These are phyloP conservation scores for Paxillus ammoniavirescens DNA, from an alignment of 768 basidiomycete genomes.

Conservation along the genomic window DNA sequence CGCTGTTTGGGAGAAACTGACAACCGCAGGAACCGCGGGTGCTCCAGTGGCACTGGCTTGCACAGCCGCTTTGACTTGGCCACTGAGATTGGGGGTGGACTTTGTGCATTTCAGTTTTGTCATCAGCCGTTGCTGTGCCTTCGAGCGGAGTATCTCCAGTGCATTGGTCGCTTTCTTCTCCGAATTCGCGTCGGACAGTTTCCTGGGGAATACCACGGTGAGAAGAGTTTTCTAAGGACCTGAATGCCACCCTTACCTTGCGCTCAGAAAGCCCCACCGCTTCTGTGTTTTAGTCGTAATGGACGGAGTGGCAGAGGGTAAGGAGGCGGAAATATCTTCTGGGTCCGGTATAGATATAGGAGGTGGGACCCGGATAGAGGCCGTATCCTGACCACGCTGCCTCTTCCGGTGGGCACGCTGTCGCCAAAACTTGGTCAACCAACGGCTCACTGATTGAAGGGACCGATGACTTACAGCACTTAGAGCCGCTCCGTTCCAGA, in stretches of 20 bases:
- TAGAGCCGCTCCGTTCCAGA: slow-evolving; percentile 27
- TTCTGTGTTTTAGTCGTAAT: slow-evolving; percentile 2
- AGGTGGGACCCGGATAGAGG: slow-evolving; percentile 3
- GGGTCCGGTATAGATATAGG: slow-evolving; percentile 14
- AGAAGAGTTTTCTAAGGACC: not conserved
- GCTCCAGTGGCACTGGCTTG: not conserved
- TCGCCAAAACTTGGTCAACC: not conserved
- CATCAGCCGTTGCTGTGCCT: slow-evolving; percentile 17
- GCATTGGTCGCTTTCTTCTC: slow-evolving; percentile 6
- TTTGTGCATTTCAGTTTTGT: slow-evolving; percentile 21
- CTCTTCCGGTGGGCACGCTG: slow-evolving; percentile 27
- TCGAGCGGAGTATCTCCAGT: slow-evolving; percentile 8
- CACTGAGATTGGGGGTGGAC: slow-evolving; percentile 23
- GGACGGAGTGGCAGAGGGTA: slow-evolving; percentile 3
- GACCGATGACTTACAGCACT: slow-evolving; percentile 15
- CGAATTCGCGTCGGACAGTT: slow-evolving; percentile 3
- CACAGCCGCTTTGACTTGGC: not conserved
- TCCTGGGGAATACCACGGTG: slow-evolving; percentile 9
- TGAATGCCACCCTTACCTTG: slow-evolving; percentile 13
- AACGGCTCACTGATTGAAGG: not conserved
- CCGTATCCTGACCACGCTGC: slow-evolving; percentile 1
- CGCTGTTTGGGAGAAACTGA: not conserved
- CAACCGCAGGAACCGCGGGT: not conserved
- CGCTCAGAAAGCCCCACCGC: slow-evolving; percentile 18
- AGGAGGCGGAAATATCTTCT: not conserved